Base-by-base conservation (phyloP, 306 rosid genomes). In the Corylus avellana region DNA sequence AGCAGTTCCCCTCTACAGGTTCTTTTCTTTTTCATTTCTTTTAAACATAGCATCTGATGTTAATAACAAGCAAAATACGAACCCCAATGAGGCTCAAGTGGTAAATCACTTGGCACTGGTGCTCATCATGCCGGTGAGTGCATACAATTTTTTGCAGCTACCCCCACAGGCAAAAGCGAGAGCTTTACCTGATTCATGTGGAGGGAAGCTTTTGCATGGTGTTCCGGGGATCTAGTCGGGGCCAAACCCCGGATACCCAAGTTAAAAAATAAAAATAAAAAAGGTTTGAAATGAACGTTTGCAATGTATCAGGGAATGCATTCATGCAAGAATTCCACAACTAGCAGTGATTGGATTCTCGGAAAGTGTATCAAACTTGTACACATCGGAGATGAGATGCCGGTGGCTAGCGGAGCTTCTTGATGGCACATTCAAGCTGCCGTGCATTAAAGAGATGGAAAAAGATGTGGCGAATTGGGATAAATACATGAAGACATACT, bases 401-500 rank as follows among this genome's bases (percentile, higher is more conserved):
- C 82, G 90, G 46, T 90, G 93, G 97, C 49, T 92, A 3, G 84
- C 90, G 0, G 95, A 87, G 88, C 89, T 92, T 73, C 54, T 92
- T 32, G 91, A 61, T 17, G 92, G 88, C 5, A 85, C 85, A 32
- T 88, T 89, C 74, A 73, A 80, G 62, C 29, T 90, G 55, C 97
- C 97, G 7, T 86, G 74, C 83, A 89, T 92, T 27, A 79, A 63
- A 74, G 87, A 85, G 47, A 87, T 93, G 95, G 89, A 87, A 83
- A 84, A 84, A 70, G 91, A 92, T 1, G 79, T 82, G 76, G 75
- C 16, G 4, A 64, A 68, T 51, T 90, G 90, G 97, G 88, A 86
- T 1, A 58, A 77, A 63, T 70, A 49, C 68, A 56, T 80, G 80
- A 81, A 77, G 73, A 50, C 12, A 53, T 87, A 86, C 75, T 75